Base-by-base conservation (phyloP, 139 green algal species). In the Marvania coccoides region DNA sequence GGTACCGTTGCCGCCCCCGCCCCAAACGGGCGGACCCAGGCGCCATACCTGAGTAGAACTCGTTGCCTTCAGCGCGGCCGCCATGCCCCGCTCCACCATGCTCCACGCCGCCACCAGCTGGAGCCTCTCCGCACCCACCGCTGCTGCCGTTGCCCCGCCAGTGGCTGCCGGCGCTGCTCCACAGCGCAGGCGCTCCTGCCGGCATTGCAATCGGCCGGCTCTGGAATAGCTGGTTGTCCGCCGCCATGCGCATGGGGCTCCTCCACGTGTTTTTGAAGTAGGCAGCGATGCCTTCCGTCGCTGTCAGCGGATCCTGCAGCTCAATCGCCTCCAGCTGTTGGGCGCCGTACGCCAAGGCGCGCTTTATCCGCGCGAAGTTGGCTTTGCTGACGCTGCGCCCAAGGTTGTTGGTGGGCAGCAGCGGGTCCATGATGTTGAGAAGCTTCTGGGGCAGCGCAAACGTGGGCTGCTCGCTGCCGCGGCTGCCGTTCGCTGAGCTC, bases 351-450 rank as follows among this genome's bases (percentile, higher is more conserved):
- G 68, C 66, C 51, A 95, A 87, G 2, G 88, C 92, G 19, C 74
- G 76, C 4, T 81, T 72, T 37, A 98, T 93, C 40, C 91, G 82
- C 19, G 80, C 56, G 48, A 86, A 87, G 61, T 82, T 95, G 42
- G 82, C 81, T 33, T 87, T 81, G 47, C 72, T 87, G 37, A 98
- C 90, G 19, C 72, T 89, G 24, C 93, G 80, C 0, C 93, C 93
- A 47, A 98, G 84, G 77, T 98, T 98, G 80, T 98, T 98, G 67
- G 59, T 87, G 29, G 88, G 85, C 72, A 96, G 74, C 65, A 98
- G 74, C 8, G 91, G 90, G 81, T 98, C 93, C 74, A 93, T 78
- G 26, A 98, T 91, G 78, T 98, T 97, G 13, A 97, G 58, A 56
- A 77, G 66, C 64, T 89, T 90, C 4, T 70, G 28, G 7, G 65